Evolutionary conservation across 805 yeast genomes (phyloP), one percentile per base, ranked within the genome.

Genomic region (Candida nonsorbophila): DNA sequence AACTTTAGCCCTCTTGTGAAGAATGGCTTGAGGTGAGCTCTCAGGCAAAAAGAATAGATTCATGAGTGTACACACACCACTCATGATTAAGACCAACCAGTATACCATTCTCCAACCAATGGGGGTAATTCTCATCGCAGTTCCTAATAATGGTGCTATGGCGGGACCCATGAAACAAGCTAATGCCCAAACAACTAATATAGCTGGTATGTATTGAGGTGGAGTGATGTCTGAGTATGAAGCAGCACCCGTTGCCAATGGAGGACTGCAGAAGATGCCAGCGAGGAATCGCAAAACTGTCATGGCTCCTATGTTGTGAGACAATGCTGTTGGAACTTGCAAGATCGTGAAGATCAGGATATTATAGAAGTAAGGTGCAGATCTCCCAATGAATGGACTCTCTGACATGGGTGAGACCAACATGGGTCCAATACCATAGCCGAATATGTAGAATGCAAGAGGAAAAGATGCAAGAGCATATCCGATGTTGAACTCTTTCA

Each of bases 401-500:
- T 77, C 84, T 9, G 78, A 68, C 36, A 77, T 40, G 3, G 84
- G 83, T 0, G 79, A 69, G 30, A 74, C 69, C 2, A 74, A 37
- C 58, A 77, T 56, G 2, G 81, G 81, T 1, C 81, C 81, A 12
- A 74, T 28, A 29, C 78, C 83, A 42, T 77, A 76, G 7, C 82
- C 84, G 16, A 75, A 40, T 6, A 77, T 77, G 38, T 69, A 78
- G 21, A 74, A 37, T 0, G 79, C 54, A 41, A 78, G 56, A 3
- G 78, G 76, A 20, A 78, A 53, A 1, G 68, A 54, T 0, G 76
- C 74, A 4, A 61, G 60, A 5, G 62, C 67, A 18, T 51, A 51
- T 10, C 68, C 54, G 4, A 70, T 62, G n/a, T 52, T 37, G 40
- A 74, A 72, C 24, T 73, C 69, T 16, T 51, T 49, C 49, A 56